These are phyloP conservation scores for Eucalyptus guilfoylei DNA, from an alignment of 345 rosid species.

Conservation along the genomic window DNA sequence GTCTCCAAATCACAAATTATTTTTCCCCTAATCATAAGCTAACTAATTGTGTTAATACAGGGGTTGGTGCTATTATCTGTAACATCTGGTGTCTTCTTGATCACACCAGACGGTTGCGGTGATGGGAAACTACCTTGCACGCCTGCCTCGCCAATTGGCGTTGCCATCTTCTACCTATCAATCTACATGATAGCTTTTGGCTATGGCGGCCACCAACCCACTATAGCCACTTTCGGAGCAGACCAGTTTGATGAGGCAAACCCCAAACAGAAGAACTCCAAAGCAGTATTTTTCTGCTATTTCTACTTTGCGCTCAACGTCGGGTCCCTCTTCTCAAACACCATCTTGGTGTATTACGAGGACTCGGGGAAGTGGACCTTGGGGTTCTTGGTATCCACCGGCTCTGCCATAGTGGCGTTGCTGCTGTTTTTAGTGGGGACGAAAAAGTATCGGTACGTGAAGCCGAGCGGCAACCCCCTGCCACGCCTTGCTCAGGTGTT, in stretches of 20 bases:
- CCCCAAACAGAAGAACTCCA: constrained; percentile 6
- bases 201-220: constrained; percentile 43
- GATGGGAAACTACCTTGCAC: constrained; percentile 11
- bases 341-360: constrained; percentile 30
- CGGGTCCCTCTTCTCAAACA: constrained; percentile 38
- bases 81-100: constrained; percentile 9
- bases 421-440: constrained; percentile 10
- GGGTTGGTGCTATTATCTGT: constrained; percentile 21
- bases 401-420: constrained; percentile 15
- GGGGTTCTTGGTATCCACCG: constrained; percentile 23
- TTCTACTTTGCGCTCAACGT: constrained; percentile 37
- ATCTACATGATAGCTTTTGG: constrained; percentile 34
- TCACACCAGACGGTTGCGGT: constrained; percentile 27
- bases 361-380: constrained; percentile 31
- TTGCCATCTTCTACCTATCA: constrained; percentile 14
- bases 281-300: constrained; percentile 28
- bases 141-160: constrained; percentile 3
- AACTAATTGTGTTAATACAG: background rate
- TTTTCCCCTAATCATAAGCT: background rate
- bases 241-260: constrained; percentile 34
- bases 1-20: background rate
- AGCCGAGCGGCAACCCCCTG: constrained; percentile 32
- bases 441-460: constrained; percentile 9
- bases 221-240: constrained; percentile 37
- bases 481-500: constrained; percentile 37